Evolutionary conservation across 768 basidiomycete species (phyloP), one percentile per base, ranked within the genome.

Genomic region (Daedaleopsis nitida): DNA sequence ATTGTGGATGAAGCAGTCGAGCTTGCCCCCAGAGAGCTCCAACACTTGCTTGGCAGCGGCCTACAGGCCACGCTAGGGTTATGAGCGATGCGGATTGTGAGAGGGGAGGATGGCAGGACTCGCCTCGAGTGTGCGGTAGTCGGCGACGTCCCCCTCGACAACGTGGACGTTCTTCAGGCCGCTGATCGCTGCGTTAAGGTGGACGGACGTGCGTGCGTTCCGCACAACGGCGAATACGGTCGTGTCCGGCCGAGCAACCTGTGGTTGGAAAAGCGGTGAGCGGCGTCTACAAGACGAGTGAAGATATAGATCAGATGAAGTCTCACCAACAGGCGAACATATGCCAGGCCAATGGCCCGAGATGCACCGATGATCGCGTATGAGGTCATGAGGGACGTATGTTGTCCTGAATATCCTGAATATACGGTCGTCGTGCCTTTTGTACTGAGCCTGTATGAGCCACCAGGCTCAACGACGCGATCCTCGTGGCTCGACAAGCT

Each of bases 1-100:
- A 45, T 78, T 77, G 60, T 76, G 75, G 51, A 76, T 75, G 53
- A 76, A 65, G 42, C 65, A 65, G 55, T 77, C 75, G 11, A 78
- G 59, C 35, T 62, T 70, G 11, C 74, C 72, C 16, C 73, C 72
- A 8, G 71, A 71, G 50, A 69, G n/a, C 9, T 57, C 65, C 3
- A 68, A 52, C 1, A 71, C 62, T 16, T 65, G 63, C 17, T 62
- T 59, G 2, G 73, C 72, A 14, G 70, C 70, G 48, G 54, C 47
- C 42, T 8, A 14, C 19, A 0, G 23, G 14, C 8, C 9, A 38
- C n/a, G 37, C 37, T 8, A 38, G 14, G 37, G 8, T 6, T 5
- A 21, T 17, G 1, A 24, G 35, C 21, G 23, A n/a, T n/a, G 47
- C 19, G 32, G 19, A 10, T 13, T 1, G 45, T 19, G 10, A 7